Base-by-base conservation (phyloP, 2,329 filamentous ascomycete genomes). In the Leptographium flavum region DNA sequence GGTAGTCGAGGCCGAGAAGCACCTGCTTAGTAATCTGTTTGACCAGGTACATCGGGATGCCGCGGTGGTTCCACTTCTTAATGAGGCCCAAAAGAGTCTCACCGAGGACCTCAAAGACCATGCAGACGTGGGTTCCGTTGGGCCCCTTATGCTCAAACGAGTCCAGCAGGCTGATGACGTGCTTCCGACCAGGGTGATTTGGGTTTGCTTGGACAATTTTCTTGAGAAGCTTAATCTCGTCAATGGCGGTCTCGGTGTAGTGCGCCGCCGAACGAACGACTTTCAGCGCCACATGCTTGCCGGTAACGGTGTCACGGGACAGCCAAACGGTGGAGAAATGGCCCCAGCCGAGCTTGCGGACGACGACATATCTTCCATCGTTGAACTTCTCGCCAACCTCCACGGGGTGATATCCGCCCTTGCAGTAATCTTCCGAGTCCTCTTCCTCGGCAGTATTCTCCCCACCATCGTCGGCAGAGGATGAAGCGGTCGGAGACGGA, bases 21-120 rank as follows among this genome's bases (percentile, higher is more conserved):
- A 96, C 92, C 66, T 98, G 92, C 65, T 96, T 96, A 27, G 92
- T 93, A 64, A 98, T 98, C 63, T 96, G 92, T 71, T 95, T 95
- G 60, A 96, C 92, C 14, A 98, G 73, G 15, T 86, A 77, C 81
- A 94, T 94, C 37, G 92, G 92, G 47, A 98, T 96, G 41, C 92
- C 92, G 49, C 92, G 78, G 63, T 96, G 92, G 62, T 96, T 95
- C 88, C 90, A 96, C 56, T 86, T 81, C 76, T 96, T 96, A 71
- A 98, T 95, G 59, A 98, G 66, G 23, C 92, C 90, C 44, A 96
- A 68, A 52, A 96, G 66, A 59, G 96, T 96, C 72, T 96, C 88
- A 45, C 92, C 92, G 46, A 98, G 66, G 4, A 98, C 92, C 63
- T 98, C 92, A 57, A 98, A 98, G 8, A 98, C 92, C 90, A 98